phyloP scores from a whole-genome alignment of 441 rosid species.

The Erysimum cheiri region DNA sequence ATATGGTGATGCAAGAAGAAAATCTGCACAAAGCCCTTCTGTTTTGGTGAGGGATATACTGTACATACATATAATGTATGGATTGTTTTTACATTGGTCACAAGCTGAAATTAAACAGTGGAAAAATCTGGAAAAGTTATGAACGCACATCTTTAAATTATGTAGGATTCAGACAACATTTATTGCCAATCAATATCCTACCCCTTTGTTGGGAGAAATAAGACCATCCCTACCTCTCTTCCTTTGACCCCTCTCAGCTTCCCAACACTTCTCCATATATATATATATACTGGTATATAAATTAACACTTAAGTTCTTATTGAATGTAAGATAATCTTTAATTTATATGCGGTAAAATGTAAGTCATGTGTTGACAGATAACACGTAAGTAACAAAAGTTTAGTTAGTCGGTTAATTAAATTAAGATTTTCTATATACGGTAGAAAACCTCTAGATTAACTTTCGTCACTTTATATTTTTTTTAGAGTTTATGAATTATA shows the following conservation, averaged over 20 bases:
- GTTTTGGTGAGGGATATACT: conserved; percentile 2
- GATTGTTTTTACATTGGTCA: conserved; percentile 25
- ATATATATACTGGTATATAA: background rate
- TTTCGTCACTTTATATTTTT: background rate
- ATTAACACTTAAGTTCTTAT: background rate
- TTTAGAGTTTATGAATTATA: conserved; percentile 10
- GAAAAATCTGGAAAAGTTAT: conserved; percentile 26
- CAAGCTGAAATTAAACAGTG: conserved; percentile 30
- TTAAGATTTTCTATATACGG: background rate
- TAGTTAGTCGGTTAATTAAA: background rate
- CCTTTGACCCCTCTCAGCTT: conserved; percentile 36
- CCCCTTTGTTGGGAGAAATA: conserved; percentile 50
- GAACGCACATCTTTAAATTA: conserved; percentile 33
- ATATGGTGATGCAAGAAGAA: background rate
- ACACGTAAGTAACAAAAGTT: background rate
- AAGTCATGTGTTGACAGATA: conserved; percentile 8
- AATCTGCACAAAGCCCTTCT: background rate
- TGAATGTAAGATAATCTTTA: conserved; percentile 5
- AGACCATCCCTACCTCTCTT: conserved; percentile 44
- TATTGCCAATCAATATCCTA: conserved; percentile 46
- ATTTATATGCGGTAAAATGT: background rate
- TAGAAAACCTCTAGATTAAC: background rate
- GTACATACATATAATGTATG: background rate
- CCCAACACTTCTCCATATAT: conserved; percentile 27
- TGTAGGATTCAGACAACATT: conserved; percentile 44